These are phyloP conservation scores for Flaveria bidentis DNA, from an alignment of 129 eudicot genomes.

Conservation along the genomic window DNA sequence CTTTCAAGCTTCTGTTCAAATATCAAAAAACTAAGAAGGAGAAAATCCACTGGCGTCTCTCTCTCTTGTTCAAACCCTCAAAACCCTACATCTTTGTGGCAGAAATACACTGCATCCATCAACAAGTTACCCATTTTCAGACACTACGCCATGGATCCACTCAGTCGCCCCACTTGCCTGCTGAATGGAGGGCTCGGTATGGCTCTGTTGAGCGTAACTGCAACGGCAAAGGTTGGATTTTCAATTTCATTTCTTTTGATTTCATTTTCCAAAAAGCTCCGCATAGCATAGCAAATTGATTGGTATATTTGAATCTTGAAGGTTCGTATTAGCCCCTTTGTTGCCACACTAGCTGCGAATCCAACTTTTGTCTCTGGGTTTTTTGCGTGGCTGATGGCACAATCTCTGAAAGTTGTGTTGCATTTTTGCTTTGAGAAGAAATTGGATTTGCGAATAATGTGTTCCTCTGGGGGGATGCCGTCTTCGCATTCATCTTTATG, in stretches of 20 bases:
- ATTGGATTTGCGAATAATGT: slow-evolving; percentile 73
- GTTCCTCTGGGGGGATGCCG: slow-evolving; percentile 95
- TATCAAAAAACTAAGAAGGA: slow-evolving; percentile 5
- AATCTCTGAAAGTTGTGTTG: slow-evolving; percentile 70
- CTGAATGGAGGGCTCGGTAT: slow-evolving; percentile 73
- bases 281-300: neutral
- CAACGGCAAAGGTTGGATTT: slow-evolving; percentile 66
- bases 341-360: slow-evolving; percentile 76
- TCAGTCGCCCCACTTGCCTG: slow-evolving; percentile 5
- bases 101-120: slow-evolving; percentile 15
- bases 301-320: slow-evolving; percentile 9
- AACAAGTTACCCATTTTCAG: slow-evolving; percentile 25
- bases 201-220: slow-evolving; percentile 67
- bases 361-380: slow-evolving; percentile 82
- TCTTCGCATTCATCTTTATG: slow-evolving; percentile 91
- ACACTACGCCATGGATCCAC: too few relatives aligned
- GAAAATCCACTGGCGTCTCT: slow-evolving; percentile 26
- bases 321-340: slow-evolving; percentile 73
- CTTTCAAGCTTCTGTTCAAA: too few relatives aligned
- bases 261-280: neutral
- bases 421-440: slow-evolving; percentile 77
- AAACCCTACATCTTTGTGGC: slow-evolving; percentile 51
- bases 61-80: slow-evolving; percentile 29
- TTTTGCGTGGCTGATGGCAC: slow-evolving; percentile 71
- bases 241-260: neutral